Base-by-base conservation (phyloP, 306 rosid genomes). In the Ochetophila trinervis region DNA sequence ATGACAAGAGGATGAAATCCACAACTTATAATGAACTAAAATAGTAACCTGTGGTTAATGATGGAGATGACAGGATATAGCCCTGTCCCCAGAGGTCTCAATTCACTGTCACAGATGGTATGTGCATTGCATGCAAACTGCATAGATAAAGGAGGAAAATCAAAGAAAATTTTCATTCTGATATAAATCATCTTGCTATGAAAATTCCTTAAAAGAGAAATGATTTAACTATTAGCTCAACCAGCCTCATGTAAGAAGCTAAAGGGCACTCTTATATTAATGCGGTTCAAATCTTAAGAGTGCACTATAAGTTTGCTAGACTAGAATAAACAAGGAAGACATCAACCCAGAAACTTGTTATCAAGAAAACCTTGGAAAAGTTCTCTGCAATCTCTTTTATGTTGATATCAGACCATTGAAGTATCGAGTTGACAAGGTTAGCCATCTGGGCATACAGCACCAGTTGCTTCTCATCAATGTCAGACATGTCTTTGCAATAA, bases 71-170 rank as follows among this genome's bases (percentile, higher is more conserved):
- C 85, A 53, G 98, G 95, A 76, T 82, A 92, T 69, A 92, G 71
- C 70, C 98, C 98, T 27, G 95, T 93, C 45, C 98, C 98, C 70
- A 82, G 57, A 54, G 97, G 98, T 76, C 87, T 89, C 68, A 93
- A 80, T 78, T 93, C 98, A 74, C 89, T 73, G 70, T 93, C 98
- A 75, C 88, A 93, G 70, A 93, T 86, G 65, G 97, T 87, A 77
- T 93, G 98, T 5, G 97, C 98, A 81, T 93, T 93, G 76, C 98
- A 89, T 2, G 96, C 95, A 75, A 93, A 83, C 98, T 93, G 88
- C 84, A 85, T 59, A 22, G 74, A 74, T 76, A 40, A 37, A n/a
- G 32, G 15, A 48, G 45, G 72, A 70, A 47, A 47, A 63, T 55
- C 63, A 73, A 74, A 57, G 55, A 75, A 44, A 50, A 71, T 45